These are phyloP conservation scores for Cyclotella baltica DNA, from an alignment of 108 stramenopile genomes.

Conservation along the genomic window DNA sequence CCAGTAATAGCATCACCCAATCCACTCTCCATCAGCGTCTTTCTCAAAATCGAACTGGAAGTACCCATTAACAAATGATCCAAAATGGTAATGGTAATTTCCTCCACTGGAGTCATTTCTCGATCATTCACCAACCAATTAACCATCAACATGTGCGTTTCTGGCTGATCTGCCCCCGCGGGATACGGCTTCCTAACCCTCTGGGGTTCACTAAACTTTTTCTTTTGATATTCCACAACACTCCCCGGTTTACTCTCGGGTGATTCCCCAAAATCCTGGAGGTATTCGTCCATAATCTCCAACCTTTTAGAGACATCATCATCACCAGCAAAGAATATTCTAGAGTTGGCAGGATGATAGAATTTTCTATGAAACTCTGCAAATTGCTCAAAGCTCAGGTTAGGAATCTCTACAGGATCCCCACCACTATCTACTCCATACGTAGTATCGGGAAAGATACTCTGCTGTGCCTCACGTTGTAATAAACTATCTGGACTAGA, in stretches of 20 bases:
- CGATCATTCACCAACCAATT: slow-evolving; percentile 96
- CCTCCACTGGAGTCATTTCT: slow-evolving; percentile 81
- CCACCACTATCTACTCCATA: slow-evolving; percentile 97
- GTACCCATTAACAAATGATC: slow-evolving; percentile 96
- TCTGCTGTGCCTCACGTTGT: slow-evolving; percentile 89
- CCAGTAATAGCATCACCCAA: slow-evolving; percentile 93
- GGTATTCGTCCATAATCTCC: slow-evolving; percentile 93
- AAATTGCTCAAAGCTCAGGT: slow-evolving; percentile 95
- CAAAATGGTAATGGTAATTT: slow-evolving; percentile 85
- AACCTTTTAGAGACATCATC: slow-evolving; percentile 90
- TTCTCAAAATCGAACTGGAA: slow-evolving; percentile 85
- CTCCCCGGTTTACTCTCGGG: slow-evolving; percentile 75
- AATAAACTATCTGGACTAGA: slow-evolving; percentile 91
- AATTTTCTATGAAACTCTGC: slow-evolving; percentile 89
- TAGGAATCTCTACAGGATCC: slow-evolving; percentile 95
- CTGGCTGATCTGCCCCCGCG: slow-evolving; percentile 74
- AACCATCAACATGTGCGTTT: slow-evolving; percentile 87
- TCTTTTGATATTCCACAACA: slow-evolving; percentile 76
- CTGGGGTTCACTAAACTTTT: slow-evolving; percentile 68
- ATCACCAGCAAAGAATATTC: slow-evolving; percentile 96
- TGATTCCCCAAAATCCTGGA: slow-evolving; percentile 82
- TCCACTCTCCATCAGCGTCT: slow-evolving; percentile 92
- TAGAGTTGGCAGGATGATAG: slow-evolving; percentile 97
- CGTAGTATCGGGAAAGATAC: slow-evolving; percentile 95
- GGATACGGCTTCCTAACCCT: slow-evolving; percentile 66